These are phyloP conservation scores for Aureobasidium sp. DNA, from an alignment of 2,329 filamentous ascomycete species.

Conservation along the genomic window DNA sequence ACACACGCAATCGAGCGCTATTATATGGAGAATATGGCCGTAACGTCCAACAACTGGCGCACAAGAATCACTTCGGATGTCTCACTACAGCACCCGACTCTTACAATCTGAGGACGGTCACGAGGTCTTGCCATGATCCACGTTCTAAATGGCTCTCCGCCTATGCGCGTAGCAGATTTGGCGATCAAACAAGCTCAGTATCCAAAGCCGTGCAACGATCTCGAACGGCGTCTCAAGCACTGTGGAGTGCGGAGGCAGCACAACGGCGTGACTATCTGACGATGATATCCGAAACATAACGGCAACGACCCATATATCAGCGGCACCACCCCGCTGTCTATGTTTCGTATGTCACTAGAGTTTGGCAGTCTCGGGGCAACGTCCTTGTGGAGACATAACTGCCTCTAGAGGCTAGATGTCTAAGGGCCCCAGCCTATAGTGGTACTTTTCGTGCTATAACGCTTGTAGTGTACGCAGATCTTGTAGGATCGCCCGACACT, in stretches of 20 bases:
- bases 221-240: neutral
- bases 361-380: neutral
- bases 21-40: neutral
- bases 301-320: neutral
- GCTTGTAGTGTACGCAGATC: neutral
- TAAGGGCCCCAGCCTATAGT: neutral
- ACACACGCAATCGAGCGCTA: neutral
- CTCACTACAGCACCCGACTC: neutral
- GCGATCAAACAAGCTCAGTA: neutral
- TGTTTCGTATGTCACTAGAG: neutral
- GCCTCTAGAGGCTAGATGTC: neutral
- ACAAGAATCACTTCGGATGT: neutral
- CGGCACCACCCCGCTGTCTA: neutral
- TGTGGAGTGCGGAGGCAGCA: neutral
- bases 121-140: neutral
- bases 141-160: neutral
- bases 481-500: neutral
- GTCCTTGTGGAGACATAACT: neutral
- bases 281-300: slow-evolving; percentile 5
- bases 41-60: neutral
- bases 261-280: neutral
- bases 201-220: neutral
- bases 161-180: neutral
- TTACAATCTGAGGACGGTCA: neutral
- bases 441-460: neutral